A percentile compares a stretch with the other conserved stretches of the same genome.
These are phyloP conservation scores for Leccinellum rugosiceps DNA, from an alignment of 768 basidiomycete genomes.

Conservation along the genomic window DNA sequence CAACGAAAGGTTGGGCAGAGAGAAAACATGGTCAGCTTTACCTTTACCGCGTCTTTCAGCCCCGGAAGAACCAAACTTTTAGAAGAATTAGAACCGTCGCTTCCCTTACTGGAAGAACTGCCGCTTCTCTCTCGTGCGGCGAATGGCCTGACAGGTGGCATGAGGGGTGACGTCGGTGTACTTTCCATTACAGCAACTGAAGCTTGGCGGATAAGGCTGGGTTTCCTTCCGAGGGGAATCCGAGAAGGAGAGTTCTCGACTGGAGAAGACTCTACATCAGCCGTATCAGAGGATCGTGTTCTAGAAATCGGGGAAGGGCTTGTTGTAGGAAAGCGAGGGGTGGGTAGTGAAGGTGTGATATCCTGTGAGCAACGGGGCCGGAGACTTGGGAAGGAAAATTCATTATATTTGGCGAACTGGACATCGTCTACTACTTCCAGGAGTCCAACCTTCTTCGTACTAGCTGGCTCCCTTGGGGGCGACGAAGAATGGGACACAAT, in stretches of 20 bases:
- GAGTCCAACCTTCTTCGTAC: conserved; percentile 29
- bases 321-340: conserved; percentile 24
- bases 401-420: conserved; percentile 43
- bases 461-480: conserved; percentile 34
- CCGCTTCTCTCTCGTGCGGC: conserved; percentile 48
- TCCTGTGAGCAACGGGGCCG: conserved; percentile 60
- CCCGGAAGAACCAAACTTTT: conserved; percentile 47
- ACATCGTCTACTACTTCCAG: conserved; percentile 39
- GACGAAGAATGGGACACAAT: conserved; percentile 32
- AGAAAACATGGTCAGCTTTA: conserved; percentile 19
- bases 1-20: neutral
- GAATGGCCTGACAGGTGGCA: conserved; percentile 46
- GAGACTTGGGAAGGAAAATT: conserved; percentile 56
- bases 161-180: conserved; percentile 33
- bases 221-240: conserved; percentile 25
- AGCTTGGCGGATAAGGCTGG: conserved; percentile 47
- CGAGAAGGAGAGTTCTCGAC: conserved; percentile 9
- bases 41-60: conserved; percentile 73
- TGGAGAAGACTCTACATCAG: conserved; percentile 19
- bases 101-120: conserved; percentile 41
- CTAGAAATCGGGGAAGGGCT: conserved; percentile 33
- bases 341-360: conserved; percentile 32
- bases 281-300: conserved; percentile 33
- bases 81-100: conserved; percentile 30
- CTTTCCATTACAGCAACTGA: conserved; percentile 56